A percentile compares a stretch with the other conserved stretches of the same genome.
These are phyloP conservation scores for Cephaloascus fragrans DNA, from an alignment of 805 yeast species.

Conservation along the genomic window DNA sequence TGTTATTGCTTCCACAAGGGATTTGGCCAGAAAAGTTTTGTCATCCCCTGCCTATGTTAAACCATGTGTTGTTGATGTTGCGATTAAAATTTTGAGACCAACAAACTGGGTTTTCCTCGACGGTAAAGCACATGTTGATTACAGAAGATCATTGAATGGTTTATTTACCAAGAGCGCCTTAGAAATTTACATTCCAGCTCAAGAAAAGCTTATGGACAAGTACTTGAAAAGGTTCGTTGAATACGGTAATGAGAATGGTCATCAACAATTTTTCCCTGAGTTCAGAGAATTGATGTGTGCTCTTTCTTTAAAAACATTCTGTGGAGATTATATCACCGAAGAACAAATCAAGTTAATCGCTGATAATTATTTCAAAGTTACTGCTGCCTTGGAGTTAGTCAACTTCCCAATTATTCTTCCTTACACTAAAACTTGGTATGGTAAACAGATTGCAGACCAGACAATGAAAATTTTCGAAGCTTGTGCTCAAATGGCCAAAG, in stretches of 20 bases:
- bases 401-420: slow-evolving; percentile 97
- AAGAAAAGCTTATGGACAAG: slow-evolving; percentile 75
- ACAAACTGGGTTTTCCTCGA: slow-evolving; percentile 97
- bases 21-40: slow-evolving; percentile 78
- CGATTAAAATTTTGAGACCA: slow-evolving; percentile 87
- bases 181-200: slow-evolving; percentile 73
- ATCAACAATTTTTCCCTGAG: slow-evolving; percentile 77
- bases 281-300: slow-evolving; percentile 97
- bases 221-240: slow-evolving; percentile 63
- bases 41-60: slow-evolving; percentile 81
- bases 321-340: slow-evolving; percentile 91
- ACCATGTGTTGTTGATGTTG: slow-evolving; percentile 98
- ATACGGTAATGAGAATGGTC: slow-evolving; percentile 46
- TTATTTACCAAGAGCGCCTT: slow-evolving; percentile 80
- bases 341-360: slow-evolving; percentile 83
- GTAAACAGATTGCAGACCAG: slow-evolving; percentile 84
- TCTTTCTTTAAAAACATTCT: slow-evolving; percentile 82
- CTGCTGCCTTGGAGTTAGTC: slow-evolving; percentile 94
- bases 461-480: slow-evolving; percentile 85
- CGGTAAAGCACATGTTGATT: slow-evolving; percentile 92
- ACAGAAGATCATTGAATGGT: slow-evolving; percentile 84
- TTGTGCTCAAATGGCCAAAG: slow-evolving; percentile 85
- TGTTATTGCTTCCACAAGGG: slow-evolving; percentile 84
- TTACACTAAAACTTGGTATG: slow-evolving; percentile 96
- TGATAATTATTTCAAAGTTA: slow-evolving; percentile 84